Conservation (phyloP, 164 flowering plant genomes). For the Kalanchoe fedtschenkoi region DNA sequence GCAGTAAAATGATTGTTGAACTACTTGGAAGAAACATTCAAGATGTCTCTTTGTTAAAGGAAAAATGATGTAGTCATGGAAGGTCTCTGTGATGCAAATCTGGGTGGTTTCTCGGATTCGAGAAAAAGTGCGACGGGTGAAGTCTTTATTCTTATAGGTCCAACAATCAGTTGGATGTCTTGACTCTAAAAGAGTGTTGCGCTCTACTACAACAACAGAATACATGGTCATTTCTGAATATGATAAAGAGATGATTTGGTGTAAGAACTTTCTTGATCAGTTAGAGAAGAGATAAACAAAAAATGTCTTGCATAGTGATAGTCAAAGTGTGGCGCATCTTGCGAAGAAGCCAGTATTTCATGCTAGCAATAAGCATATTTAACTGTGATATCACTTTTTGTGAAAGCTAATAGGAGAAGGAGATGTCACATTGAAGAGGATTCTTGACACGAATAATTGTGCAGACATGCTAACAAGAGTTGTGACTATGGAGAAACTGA, state of each 20-base stretch:
- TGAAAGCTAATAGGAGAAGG: neutral
- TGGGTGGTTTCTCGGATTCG: neutral
- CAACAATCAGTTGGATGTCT: conserved; percentile 5
- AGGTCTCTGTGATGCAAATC: conserved; percentile 1
- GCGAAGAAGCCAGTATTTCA: conserved; percentile 7
- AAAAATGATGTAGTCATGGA: neutral
- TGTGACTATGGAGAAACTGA: neutral
- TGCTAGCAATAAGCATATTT: neutral
- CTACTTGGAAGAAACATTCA: neutral
- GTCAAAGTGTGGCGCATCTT: neutral
- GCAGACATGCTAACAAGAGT: neutral
- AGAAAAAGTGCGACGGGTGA: neutral
- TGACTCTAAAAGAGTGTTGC: neutral
- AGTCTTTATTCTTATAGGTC: neutral
- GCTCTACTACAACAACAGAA: neutral
- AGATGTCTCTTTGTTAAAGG: neutral
- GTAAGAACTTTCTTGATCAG: neutral
- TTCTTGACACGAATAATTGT: neutral
- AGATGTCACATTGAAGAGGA: neutral
- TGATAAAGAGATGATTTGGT: neutral
- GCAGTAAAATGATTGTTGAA: neutral
- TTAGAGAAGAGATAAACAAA: neutral
- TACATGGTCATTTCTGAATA: neutral
- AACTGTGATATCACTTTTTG: conserved; percentile 1
- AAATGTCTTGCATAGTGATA: neutral